Base-by-base conservation (phyloP, 2,329 filamentous ascomycete species). In the Onygena corvina region DNA sequence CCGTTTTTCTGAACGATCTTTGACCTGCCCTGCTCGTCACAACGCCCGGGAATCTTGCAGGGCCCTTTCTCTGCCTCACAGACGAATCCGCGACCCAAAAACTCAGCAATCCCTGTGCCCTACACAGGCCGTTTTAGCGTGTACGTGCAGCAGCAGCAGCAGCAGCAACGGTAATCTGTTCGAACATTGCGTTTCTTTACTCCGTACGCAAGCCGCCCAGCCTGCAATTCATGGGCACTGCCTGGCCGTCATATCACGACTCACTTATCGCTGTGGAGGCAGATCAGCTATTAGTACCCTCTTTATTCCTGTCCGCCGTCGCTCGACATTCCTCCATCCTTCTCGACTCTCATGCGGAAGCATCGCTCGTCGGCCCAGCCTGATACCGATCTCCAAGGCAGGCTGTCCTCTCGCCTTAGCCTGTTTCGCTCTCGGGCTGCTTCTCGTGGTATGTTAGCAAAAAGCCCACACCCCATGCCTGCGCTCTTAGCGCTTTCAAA, bases 401-500 rank as follows among this genome's bases (percentile, higher is more conserved):
- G 30, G 46, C 36, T 29, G 27, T 9, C 46, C 31, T 47, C 46
- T 31, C 16, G 20, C 42, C 31, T 47, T 23, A 47, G 33, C 46
- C 21, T 47, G 33, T 36, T 47, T 47, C 46, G 31, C 33, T 47
- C 33, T 36, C 30, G 46, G 23, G 30, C 46, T 27, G n/a, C 46
- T 16, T 47, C 46, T 47, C 18, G 33, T 33, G 33, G 46, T 47
- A 47, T 33, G 46, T 36, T n/a, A n/a, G n/a, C n/a, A 46, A 46
- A 31, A 42, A 27, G 38, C 38, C 38, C 23, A 42, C 38, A n/a
- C 11, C 14, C 21, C 27, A 23, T 27, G 38, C 16, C 38, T 42
- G 38, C 38, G 25, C 25, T 27, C 27, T 42, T 42, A 42, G 21
- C 21, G 38, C 23, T 25, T 42, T 42, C 21, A 5, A 29, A 27